Evolutionary conservation across 2,329 filamentous ascomycete genomes (phyloP).

Genomic region (Diplodia scrobiculata): DNA sequence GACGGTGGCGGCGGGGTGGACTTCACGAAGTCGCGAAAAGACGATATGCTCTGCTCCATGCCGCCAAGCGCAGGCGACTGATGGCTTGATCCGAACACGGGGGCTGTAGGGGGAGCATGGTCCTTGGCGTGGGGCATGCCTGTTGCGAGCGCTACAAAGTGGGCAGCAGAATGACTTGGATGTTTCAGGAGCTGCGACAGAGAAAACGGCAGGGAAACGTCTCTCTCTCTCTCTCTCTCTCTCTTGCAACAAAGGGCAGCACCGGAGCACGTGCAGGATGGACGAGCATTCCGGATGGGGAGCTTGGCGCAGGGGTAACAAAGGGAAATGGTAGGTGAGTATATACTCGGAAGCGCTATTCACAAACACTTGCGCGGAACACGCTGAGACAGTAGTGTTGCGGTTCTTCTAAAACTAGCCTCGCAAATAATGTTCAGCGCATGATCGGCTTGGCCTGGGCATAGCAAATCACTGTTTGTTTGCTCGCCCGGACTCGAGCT

Average conservation of each 20-base stretch:
- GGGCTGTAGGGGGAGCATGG: not conserved
- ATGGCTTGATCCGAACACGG: not conserved
- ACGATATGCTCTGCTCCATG: slow-evolving; percentile 17
- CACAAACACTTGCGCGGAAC: too few relatives aligned
- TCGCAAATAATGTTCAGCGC: too few relatives aligned
- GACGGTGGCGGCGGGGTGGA: slow-evolving; percentile 1
- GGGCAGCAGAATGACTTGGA: not conserved
- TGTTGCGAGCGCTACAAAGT: not conserved
- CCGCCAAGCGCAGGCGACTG: slow-evolving; percentile 2
- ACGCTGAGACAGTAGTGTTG: too few relatives aligned
- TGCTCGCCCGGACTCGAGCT: too few relatives aligned
- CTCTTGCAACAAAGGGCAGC: slow-evolving; percentile 17
- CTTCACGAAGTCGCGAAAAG: slow-evolving; percentile 25
- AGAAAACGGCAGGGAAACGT: not conserved
- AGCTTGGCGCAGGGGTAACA: slow-evolving; percentile 3
- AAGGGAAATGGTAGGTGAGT: slow-evolving; percentile 9
- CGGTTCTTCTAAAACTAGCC: too few relatives aligned
- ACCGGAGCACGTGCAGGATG: slow-evolving; percentile 19
- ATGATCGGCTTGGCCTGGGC: too few relatives aligned
- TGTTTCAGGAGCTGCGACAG: not conserved
- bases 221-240: not conserved
- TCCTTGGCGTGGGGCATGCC: slow-evolving; percentile 9
- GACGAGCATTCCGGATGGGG: slow-evolving; percentile 17
- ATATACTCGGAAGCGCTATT: too few relatives aligned
- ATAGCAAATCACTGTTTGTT: too few relatives aligned